Conservation (phyloP, 164 flowering plant species). For the Liriodendron chinense region DNA sequence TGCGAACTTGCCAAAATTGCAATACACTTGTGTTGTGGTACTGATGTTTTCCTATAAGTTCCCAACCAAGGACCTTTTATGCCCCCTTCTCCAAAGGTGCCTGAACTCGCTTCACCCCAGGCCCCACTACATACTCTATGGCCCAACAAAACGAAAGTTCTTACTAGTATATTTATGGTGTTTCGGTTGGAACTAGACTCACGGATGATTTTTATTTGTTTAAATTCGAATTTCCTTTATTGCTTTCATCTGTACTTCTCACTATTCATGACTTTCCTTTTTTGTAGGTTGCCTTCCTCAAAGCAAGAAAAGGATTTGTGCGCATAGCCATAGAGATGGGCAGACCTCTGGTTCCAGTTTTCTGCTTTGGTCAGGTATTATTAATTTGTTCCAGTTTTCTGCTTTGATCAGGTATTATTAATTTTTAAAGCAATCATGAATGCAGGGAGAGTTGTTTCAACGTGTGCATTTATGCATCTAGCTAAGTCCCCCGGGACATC, state of each 20-base stretch:
- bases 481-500: no score
- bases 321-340: slow-evolving; percentile 88
- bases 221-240: neutral
- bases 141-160: neutral
- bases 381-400: no score
- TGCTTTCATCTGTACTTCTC: neutral
- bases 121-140: neutral
- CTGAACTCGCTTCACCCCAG: neutral
- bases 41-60: neutral
- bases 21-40: neutral
- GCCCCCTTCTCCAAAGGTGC: no score
- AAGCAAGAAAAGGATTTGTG: slow-evolving; percentile 80
- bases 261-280: neutral
- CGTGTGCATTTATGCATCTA: no score
- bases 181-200: neutral
- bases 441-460: no score
- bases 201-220: neutral
- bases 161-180: neutral
- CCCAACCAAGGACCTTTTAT: neutral
- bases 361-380: slow-evolving; percentile 85
- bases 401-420: no score
- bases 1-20: neutral
- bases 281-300: slow-evolving; percentile 64
- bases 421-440: no score
- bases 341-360: slow-evolving; percentile 78